phyloP scores from a whole-genome alignment of 371 early-diverging fungal species.

The Mycotypha africana region DNA sequence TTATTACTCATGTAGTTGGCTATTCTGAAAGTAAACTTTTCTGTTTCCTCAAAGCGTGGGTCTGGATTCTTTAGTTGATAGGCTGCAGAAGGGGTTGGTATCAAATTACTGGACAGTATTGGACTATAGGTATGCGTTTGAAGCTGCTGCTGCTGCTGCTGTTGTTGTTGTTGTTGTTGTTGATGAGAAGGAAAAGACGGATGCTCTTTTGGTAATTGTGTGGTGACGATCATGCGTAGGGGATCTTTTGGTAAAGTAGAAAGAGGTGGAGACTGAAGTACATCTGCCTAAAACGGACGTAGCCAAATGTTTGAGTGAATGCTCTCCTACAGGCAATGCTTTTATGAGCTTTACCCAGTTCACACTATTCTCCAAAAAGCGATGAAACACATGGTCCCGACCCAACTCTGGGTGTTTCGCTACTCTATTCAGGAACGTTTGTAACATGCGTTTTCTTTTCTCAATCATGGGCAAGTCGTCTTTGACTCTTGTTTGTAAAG shows the following conservation, averaged over 20 bases:
- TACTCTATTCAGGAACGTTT: slow-evolving; percentile 87
- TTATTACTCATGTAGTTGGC: slow-evolving; percentile 63
- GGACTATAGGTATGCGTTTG: slow-evolving; percentile 14
- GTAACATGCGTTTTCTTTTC: slow-evolving; percentile 89
- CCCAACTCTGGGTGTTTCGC: slow-evolving; percentile 83
- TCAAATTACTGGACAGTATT: slow-evolving; percentile 23
- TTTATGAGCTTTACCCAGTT: slow-evolving; percentile 64
- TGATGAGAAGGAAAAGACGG: too few relatives aligned
- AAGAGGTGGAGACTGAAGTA: slow-evolving; percentile 50
- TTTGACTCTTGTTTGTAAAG: slow-evolving; percentile 78
- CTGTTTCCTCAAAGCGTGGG: slow-evolving; percentile 72
- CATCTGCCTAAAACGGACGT: slow-evolving; percentile 80
- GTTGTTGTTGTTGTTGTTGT: too few relatives aligned
- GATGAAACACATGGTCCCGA: slow-evolving; percentile 86
- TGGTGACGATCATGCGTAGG: slow-evolving; percentile 41
- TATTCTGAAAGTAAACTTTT: slow-evolving; percentile 74
- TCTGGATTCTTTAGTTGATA: slow-evolving; percentile 64
- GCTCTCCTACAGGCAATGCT: too few relatives aligned
- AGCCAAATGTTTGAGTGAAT: not conserved
- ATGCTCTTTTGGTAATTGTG: slow-evolving; percentile 18
- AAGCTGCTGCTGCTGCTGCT: too few relatives aligned
- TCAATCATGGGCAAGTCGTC: slow-evolving; percentile 88
- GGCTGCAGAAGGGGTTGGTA: slow-evolving; percentile 58
- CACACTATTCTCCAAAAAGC: slow-evolving; percentile 72
- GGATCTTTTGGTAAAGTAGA: slow-evolving; percentile 55